Conservation (phyloP, 2,329 filamentous ascomycete genomes). For the Paracamarosporium sp. region DNA sequence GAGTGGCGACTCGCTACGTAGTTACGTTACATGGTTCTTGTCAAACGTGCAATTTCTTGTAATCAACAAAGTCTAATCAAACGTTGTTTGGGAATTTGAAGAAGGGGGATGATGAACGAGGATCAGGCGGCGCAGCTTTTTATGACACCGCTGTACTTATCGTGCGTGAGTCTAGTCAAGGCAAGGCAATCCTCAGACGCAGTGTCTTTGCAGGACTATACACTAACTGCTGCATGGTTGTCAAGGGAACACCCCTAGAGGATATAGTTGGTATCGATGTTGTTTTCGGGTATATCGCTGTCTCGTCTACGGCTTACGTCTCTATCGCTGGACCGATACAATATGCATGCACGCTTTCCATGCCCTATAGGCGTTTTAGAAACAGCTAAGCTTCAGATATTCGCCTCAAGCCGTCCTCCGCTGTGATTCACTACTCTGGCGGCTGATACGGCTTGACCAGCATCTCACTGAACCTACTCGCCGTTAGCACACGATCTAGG, state of each 20-base stretch:
- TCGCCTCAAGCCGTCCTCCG: conserved; percentile 1
- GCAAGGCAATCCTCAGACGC: too few species aligned
- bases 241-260: not conserved
- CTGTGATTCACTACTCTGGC: conserved; percentile 55
- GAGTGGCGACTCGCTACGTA: too few species aligned
- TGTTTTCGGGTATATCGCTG: not conserved
- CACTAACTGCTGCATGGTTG: not conserved
- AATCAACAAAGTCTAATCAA: too few species aligned
- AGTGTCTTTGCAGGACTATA: too few species aligned
- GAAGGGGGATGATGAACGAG: too few species aligned
- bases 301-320: not conserved
- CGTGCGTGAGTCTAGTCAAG: too few species aligned
- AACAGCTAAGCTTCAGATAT: not conserved
- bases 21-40: too few species aligned
- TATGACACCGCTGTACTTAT: too few species aligned
- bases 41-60: too few species aligned
- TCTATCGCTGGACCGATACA: not conserved
- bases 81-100: too few species aligned
- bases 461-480: conserved; percentile 76
- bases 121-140: too few species aligned
- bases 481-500: conserved; percentile 14
- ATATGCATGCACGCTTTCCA: not conserved
- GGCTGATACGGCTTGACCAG: conserved; percentile 77
- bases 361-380: not conserved
- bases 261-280: not conserved